phyloP scores from a whole-genome alignment of 495 filamentous ascomycete species.

The Trichoderma erinaceum region DNA sequence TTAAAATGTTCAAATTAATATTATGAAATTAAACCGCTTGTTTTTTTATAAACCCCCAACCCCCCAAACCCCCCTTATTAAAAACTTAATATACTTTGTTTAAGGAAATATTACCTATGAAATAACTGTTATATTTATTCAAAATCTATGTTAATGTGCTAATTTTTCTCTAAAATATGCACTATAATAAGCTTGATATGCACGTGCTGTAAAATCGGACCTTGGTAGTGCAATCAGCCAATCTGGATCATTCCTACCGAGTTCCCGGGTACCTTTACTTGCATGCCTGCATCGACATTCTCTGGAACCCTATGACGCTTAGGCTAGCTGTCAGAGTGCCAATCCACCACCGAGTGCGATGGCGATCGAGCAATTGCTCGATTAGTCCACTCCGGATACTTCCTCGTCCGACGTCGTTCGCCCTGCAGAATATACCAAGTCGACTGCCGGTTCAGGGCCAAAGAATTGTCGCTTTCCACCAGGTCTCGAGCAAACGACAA shows the following conservation, averaged over 20 bases:
- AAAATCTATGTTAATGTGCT: not conserved
- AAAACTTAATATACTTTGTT: no score
- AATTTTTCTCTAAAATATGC: not conserved
- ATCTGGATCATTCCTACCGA: not conserved
- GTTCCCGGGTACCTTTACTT: not conserved
- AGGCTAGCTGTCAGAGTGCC: conserved; percentile 3
- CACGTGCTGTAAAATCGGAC: not conserved
- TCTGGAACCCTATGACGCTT: not conserved
- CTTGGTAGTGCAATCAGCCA: not conserved
- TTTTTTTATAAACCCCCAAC: no score
- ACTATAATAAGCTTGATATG: not conserved
- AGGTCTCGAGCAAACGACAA: not conserved
- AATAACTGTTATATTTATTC: not conserved
- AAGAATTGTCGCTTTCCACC: not conserved
- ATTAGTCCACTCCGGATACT: not conserved
- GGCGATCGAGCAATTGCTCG: conserved; percentile 3
- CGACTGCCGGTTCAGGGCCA: not conserved
- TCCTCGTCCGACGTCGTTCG: not conserved
- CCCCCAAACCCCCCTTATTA: no score
- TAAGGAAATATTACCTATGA: not conserved
- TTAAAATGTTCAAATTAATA: not conserved
- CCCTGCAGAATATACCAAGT: not conserved
- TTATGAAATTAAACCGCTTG: no score
- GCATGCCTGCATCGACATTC: not conserved
- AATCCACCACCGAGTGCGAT: not conserved